phyloP scores from a whole-genome alignment of 306 rosid species.

The Hippophae gyantsensis region DNA sequence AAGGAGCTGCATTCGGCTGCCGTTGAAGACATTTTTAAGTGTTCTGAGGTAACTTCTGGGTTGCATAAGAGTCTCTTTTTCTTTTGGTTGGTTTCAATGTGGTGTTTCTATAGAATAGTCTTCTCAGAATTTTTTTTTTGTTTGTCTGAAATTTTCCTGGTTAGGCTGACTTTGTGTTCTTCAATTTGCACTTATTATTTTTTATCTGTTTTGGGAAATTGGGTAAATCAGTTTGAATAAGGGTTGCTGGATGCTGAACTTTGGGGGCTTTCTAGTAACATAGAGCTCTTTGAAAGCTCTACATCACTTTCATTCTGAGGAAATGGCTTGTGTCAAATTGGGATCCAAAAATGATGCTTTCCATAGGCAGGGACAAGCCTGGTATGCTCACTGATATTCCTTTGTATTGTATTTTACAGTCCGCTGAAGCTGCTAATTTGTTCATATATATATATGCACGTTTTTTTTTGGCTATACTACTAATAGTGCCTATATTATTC shows the following conservation, averaged over 20 bases:
- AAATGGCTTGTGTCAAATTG: slow-evolving; percentile 89
- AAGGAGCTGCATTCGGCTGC: slow-evolving; percentile 46
- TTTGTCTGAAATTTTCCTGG: slow-evolving; percentile 8
- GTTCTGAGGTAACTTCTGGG: slow-evolving; percentile 12
- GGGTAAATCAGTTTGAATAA: background rate
- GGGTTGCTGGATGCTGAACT: background rate
- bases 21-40: slow-evolving; percentile 13
- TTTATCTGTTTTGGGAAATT: background rate
- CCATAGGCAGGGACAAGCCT: slow-evolving; percentile 96
- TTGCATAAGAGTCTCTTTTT: slow-evolving; percentile 10
- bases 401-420: too few relatives aligned
- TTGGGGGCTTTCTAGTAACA: slow-evolving; percentile 4
- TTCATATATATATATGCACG: too few relatives aligned
- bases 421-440: too few relatives aligned
- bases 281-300: slow-evolving; percentile 14
- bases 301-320: slow-evolving; percentile 8
- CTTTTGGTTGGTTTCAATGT: slow-evolving; percentile 13
- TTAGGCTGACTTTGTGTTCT: background rate
- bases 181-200: background rate
- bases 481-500: too few relatives aligned
- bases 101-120: slow-evolving; percentile 5
- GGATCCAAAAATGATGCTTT: slow-evolving; percentile 95
- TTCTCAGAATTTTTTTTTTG: slow-evolving; percentile 11
- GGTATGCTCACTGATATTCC: slow-evolving; percentile 33
- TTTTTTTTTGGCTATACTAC: too few relatives aligned